These are phyloP conservation scores for Trichoderma cornu-damae DNA, from an alignment of 2,329 filamentous ascomycete genomes.

Conservation along the genomic window DNA sequence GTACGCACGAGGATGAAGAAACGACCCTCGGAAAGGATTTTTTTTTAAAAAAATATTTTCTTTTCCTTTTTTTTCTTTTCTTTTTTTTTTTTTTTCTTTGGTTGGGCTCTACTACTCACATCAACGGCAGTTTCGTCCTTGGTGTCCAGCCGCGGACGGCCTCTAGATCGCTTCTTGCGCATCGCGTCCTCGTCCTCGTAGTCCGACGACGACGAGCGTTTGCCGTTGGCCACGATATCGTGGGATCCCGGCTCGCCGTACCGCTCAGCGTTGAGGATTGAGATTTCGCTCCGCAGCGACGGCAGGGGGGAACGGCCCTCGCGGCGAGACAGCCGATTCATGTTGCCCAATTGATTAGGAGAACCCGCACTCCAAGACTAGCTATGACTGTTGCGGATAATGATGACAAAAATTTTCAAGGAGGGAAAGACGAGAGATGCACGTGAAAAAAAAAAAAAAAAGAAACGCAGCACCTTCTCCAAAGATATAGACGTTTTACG, in stretches of 20 bases:
- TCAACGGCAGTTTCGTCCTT: constrained; percentile 73
- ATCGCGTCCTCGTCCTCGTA: constrained; percentile 38
- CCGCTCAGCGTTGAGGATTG: constrained; percentile 17
- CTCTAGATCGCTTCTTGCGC: constrained; percentile 58
- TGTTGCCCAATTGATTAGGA: constrained; percentile 2
- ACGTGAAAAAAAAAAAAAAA: background rate
- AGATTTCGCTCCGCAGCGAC: constrained; percentile 13
- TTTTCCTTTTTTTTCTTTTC: no score
- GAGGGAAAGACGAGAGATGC: background rate
- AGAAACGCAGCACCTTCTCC: no score
- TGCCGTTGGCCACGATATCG: constrained; percentile 10
- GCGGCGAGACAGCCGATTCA: constrained; percentile 11
- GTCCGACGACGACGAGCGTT: constrained; percentile 25
- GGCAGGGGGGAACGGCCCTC: constrained; percentile 10
- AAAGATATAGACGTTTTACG: background rate
- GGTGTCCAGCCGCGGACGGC: constrained; percentile 69
- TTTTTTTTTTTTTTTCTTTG: no score
- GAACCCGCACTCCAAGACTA: background rate
- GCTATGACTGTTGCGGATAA: no score
- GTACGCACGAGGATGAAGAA: background rate
- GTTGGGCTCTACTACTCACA: no score
- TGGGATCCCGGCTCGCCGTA: background rate
- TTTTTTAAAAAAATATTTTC: background rate
- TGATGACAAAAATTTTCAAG: no score
- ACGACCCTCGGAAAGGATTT: no score